Evolutionary conservation across 2,329 filamentous ascomycete genomes (phyloP), one percentile per base, ranked within the genome.

Genomic region (Cyclaneusma minus): DNA sequence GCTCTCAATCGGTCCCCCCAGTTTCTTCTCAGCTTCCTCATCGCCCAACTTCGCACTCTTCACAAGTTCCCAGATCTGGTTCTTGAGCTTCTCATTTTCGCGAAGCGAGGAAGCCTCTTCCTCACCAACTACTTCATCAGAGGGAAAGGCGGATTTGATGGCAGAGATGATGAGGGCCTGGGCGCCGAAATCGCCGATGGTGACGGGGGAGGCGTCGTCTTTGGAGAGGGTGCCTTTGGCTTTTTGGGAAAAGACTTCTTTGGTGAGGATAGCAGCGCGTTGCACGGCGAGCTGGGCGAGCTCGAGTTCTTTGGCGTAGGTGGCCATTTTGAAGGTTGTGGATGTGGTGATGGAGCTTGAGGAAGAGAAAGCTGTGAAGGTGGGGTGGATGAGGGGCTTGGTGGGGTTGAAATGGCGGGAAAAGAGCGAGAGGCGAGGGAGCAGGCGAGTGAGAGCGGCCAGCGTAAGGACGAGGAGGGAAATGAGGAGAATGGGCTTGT

Each of bases 131-230:
- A 98, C 80, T 51, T 82, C 77, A 48, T 98, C 89, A 18, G 71
- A 48, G 11, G 89, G 89, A 60, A 98, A 98, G 54, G 79, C 82
- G 54, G 81, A 70, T 54, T 76, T 75, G 40, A 98, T 75, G 15
- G 87, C 87, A 30, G 75, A 67, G 47, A 95, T 93, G 54, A 98
- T 93, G 38, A 98, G 70, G 16, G 89, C 85, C 60, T 98, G 89
- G 19, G 89, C 91, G 46, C 89, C 89, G 52, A 93, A 95, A 58
- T 98, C 89, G 50, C 87, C 89, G 43, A 95, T 89, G 11, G 89
- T 98, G 43, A 98, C 89, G 38, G 89, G 89, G 7, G 85, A 93
- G 49, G 82, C 83, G 63, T 98, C 89, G 53, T 82, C 77, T 60
- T 98, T 98, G 50, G 77, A 79, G 27, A 93, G 65, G 23, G 89